phyloP scores from a whole-genome alignment of 495 filamentous ascomycete genomes.

The Elaphomyces granulatus region DNA sequence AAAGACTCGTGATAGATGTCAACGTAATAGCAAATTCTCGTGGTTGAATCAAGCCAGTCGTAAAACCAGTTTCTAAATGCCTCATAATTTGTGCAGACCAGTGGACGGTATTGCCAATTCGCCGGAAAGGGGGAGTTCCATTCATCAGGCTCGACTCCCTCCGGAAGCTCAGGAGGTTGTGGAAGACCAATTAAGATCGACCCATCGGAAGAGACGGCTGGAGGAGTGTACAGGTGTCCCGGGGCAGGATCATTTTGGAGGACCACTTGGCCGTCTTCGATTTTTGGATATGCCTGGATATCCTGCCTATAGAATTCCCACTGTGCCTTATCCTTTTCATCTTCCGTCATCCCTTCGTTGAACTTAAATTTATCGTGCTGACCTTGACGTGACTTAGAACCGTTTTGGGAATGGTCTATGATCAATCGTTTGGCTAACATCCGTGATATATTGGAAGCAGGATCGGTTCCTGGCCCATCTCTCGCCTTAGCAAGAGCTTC shows the following conservation, averaged over 20 bases:
- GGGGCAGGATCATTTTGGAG: constrained; percentile 5
- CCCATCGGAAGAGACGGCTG: background rate
- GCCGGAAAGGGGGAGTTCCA: constrained; percentile 6
- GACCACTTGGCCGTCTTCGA: constrained; percentile 7
- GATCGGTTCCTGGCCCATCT: constrained; percentile 14
- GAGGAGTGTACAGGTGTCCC: constrained; percentile 4
- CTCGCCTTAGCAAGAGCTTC: constrained; percentile 10
- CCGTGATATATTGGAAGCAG: constrained; percentile 4
- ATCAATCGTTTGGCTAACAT: background rate
- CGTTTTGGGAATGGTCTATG: background rate
- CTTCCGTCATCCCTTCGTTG: background rate
- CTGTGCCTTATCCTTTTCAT: constrained; percentile 2
- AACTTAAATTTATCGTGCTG: background rate
- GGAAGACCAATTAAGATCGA: background rate
- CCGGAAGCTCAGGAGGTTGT: background rate
- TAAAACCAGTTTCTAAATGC: constrained; percentile 8
- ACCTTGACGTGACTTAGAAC: background rate
- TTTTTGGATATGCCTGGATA: constrained; percentile 7
- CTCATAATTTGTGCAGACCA: constrained; percentile 4
- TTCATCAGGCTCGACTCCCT: background rate
- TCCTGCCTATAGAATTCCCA: constrained; percentile 8
- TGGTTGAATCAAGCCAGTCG: constrained; percentile 14
- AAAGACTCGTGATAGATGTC: constrained; percentile 21
- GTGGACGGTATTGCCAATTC: constrained; percentile 13
- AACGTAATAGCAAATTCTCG: constrained; percentile 3